Percentiles rank a stretch among this genome's conserved stretches.
phyloP scores from a whole-genome alignment of 1,139 yeast species.

The Scheffersomyces parashehatae region DNA sequence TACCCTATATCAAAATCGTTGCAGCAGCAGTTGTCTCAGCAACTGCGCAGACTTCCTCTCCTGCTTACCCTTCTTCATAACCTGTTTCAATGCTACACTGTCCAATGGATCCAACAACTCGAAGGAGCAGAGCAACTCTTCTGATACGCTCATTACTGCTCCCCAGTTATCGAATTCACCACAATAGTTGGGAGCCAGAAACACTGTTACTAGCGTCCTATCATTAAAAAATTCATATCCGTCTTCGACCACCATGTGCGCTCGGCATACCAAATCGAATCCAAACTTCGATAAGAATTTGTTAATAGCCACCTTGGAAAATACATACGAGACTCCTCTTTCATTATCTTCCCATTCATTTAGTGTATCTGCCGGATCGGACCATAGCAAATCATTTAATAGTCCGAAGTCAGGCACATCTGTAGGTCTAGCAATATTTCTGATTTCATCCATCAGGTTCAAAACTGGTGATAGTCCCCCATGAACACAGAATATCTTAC shows the following conservation, averaged over 20 bases:
- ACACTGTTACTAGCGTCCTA: constrained; percentile 89
- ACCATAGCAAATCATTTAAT: constrained; percentile 89
- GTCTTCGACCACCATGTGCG: constrained; percentile 98
- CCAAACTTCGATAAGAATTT: constrained; percentile 86
- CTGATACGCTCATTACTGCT: constrained; percentile 96
- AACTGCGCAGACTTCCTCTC: constrained; percentile 65
- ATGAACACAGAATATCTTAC: constrained; percentile 95
- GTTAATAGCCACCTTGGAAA: constrained; percentile 88
- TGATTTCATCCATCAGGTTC: constrained; percentile 86
- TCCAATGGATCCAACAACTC: constrained; percentile 93
- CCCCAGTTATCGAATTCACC: constrained; percentile 99
- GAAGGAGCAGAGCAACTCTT: constrained; percentile 86
- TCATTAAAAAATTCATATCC: constrained; percentile 97
- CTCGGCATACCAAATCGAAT: constrained; percentile 92
- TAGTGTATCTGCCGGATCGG: constrained; percentile 92
- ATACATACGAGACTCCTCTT: constrained; percentile 96
- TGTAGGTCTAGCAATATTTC: constrained; percentile 90
- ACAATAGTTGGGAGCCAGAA: constrained; percentile 95
- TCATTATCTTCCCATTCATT: constrained; percentile 99
- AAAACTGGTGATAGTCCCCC: constrained; percentile 95
- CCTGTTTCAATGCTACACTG: constrained; percentile 88
- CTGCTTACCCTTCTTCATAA: constrained; percentile 82
- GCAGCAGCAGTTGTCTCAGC: constrained; percentile 16
- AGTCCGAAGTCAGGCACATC: constrained; percentile 97
- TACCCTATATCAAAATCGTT: constrained; percentile 1